Evolutionary conservation across 129 eudicot genomes (phyloP), one percentile per base, ranked within the genome.

Genomic region (Tagetes erecta): DNA sequence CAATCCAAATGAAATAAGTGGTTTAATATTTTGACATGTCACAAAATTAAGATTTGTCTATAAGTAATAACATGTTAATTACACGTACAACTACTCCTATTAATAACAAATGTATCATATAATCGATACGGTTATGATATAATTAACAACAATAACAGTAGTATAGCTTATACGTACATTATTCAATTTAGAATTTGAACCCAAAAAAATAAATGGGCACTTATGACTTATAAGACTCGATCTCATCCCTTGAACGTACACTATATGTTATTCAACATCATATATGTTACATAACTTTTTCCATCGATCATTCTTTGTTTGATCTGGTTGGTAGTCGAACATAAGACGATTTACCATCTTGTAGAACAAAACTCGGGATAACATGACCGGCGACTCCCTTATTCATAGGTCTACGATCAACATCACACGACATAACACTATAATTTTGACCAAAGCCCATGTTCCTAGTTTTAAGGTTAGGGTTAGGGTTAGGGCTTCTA

Each of bases 291-390:
- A 38, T 75, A 59, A 33, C 60, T 35, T 5, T n/a, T 14, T 45
- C 27, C 27, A 20, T 53, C 59, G 38, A 69, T 83, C 70, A 81
- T 71, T 82, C 85, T 76, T 88, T 86, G 88, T 78, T 86, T 81
- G 86, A 86, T 82, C 50, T 68, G 2, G 83, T 73, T 71, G 89
- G 77, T 65, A 88, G 78, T n/a, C 78, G 86, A 76, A 86, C 38
- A 67, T 80, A 78, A 33, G 90, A 70, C 11, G 90, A 70, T 27
- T 86, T 84, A 65, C 81, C 90, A 74, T 88, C 87, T 79, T 83
- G 86, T 37, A 84, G 33, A 35, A 74, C 83, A 78, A 92, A 69
- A 85, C 80, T 78, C 30, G 84, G 83, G 65, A 89, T 86, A 75
- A 87, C 52, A 51, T 77, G 87, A 80, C 86, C 68, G 39, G 89